Conservation (phyloP, 1,284 basidiomycete genomes). For the Pseudozyma pruni region DNA sequence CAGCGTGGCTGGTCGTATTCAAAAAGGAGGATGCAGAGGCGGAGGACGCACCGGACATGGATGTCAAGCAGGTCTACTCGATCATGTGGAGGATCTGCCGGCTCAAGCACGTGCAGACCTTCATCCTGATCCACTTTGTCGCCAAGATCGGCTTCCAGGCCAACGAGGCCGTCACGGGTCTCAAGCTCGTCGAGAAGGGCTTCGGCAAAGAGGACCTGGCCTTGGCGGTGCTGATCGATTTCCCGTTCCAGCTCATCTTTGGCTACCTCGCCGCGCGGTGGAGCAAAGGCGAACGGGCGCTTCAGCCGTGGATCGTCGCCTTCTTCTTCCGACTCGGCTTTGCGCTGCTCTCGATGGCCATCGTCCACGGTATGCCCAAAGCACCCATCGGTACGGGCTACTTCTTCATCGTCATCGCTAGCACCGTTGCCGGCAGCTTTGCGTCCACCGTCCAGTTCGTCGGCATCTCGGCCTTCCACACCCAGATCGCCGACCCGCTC, state of each 20-base stretch:
- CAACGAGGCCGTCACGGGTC: slow-evolving; percentile 88
- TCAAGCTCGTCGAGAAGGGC: slow-evolving; percentile 97
- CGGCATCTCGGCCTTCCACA: slow-evolving; percentile 97
- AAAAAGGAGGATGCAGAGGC: slow-evolving; percentile 79
- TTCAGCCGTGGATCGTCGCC: slow-evolving; percentile 80
- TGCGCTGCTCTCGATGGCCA: slow-evolving; percentile 76
- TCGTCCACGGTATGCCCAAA: slow-evolving; percentile 85
- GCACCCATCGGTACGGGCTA: slow-evolving; percentile 74
- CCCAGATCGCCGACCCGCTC: slow-evolving; percentile 92
- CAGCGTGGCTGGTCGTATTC: slow-evolving; percentile 86
- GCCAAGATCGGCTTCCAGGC: slow-evolving; percentile 96
- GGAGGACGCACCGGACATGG: slow-evolving; percentile 78
- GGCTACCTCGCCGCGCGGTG: slow-evolving; percentile 96
- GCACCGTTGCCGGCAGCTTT: slow-evolving; percentile 87
- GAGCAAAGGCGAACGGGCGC: slow-evolving; percentile 70
- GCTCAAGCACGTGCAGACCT: slow-evolving; percentile 88
- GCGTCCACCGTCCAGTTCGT: slow-evolving; percentile 97
- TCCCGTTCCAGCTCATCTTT: slow-evolving; percentile 95
- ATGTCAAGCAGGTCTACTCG: slow-evolving; percentile 87
- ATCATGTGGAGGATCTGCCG: slow-evolving; percentile 94
- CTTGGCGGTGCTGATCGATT: slow-evolving; percentile 92
- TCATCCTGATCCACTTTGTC: slow-evolving; percentile 87
- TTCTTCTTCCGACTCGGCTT: slow-evolving; percentile 88
- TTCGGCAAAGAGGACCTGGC: slow-evolving; percentile 94
- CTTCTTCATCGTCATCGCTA: slow-evolving; percentile 80